phyloP scores from a whole-genome alignment of 176 grass and related monocot species.

The Eleusine coracana region DNA sequence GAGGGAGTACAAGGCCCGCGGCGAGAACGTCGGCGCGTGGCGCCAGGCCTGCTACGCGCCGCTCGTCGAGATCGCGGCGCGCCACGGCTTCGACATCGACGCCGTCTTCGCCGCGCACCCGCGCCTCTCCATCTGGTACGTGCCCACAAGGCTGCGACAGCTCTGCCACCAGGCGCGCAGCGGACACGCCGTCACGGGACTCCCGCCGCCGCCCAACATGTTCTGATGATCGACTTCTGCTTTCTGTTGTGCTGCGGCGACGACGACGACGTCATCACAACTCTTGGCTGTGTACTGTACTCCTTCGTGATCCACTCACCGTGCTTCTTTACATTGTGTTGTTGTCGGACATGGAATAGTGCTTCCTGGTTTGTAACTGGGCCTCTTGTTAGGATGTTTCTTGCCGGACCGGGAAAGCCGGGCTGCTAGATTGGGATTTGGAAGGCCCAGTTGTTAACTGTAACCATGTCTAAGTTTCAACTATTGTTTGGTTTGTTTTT shows the following conservation, averaged over 20 bases:
- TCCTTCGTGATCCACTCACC: no score
- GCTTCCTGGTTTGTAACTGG: no score
- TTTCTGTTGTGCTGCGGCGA: no score
- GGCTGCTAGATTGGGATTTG: neutral
- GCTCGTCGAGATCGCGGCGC: slow-evolving; percentile 81
- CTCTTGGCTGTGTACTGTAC: no score
- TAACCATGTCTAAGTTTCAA: no score
- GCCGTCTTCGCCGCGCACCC: slow-evolving; percentile 97
- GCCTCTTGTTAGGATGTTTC: neutral
- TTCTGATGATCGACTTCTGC: slow-evolving; percentile 16
- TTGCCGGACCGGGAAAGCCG: neutral
- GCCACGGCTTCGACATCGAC: slow-evolving; percentile 92
- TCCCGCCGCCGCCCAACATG: slow-evolving; percentile 34
- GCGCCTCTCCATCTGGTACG: slow-evolving; percentile 91
- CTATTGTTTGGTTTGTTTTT: no score
- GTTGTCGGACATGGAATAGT: no score
- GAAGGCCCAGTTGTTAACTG: neutral
- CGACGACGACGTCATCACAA: no score
- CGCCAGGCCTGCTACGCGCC: slow-evolving; percentile 92
- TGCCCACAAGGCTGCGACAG: slow-evolving; percentile 90
- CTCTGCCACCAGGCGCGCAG: slow-evolving; percentile 89
- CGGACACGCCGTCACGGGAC: slow-evolving; percentile 26
- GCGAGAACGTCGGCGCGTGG: slow-evolving; percentile 94
- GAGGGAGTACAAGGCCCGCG: slow-evolving; percentile 81
- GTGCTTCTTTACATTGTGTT: no score